phyloP scores from a whole-genome alignment of 768 basidiomycete species.

The Phaffia australis region DNA sequence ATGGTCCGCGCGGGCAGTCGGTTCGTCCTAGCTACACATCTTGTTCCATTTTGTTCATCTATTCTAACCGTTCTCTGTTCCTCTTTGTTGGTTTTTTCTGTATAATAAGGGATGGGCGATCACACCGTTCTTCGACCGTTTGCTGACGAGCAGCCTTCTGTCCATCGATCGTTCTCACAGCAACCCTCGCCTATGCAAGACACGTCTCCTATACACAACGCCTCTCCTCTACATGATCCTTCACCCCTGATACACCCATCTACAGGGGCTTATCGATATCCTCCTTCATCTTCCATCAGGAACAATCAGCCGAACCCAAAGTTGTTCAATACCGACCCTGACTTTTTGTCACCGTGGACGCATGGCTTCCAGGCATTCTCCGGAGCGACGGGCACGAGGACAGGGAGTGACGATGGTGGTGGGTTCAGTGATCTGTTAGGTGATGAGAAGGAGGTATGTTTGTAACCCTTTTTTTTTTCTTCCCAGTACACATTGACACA shows the following conservation, averaged over 20 bases:
- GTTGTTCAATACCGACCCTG: no score
- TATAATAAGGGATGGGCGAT: not conserved
- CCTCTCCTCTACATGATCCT: not conserved
- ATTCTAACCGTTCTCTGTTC: not conserved
- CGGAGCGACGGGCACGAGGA: conserved; percentile 2
- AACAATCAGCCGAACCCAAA: not conserved
- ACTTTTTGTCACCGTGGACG: not conserved
- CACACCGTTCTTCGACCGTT: not conserved
- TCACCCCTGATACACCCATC: not conserved
- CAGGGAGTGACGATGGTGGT: not conserved
- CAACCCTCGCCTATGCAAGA: not conserved
- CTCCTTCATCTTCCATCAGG: not conserved
- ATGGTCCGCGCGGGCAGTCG: conserved; percentile 17
- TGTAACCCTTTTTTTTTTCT: not conserved
- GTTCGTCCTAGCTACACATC: conserved; percentile 10
- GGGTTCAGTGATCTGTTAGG: conserved; percentile 9
- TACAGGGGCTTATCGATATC: not conserved
- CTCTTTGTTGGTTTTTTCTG: not conserved
- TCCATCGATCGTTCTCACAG: not conserved
- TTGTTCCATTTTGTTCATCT: conserved; percentile 9
- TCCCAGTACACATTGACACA: not conserved
- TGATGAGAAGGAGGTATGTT: conserved; percentile 12
- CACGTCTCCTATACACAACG: not conserved
- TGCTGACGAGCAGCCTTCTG: not conserved
- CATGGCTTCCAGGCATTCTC: conserved; percentile 2